These are phyloP conservation scores for Panicum hallii DNA, from an alignment of 202 grass and related monocot genomes.

Conservation along the genomic window DNA sequence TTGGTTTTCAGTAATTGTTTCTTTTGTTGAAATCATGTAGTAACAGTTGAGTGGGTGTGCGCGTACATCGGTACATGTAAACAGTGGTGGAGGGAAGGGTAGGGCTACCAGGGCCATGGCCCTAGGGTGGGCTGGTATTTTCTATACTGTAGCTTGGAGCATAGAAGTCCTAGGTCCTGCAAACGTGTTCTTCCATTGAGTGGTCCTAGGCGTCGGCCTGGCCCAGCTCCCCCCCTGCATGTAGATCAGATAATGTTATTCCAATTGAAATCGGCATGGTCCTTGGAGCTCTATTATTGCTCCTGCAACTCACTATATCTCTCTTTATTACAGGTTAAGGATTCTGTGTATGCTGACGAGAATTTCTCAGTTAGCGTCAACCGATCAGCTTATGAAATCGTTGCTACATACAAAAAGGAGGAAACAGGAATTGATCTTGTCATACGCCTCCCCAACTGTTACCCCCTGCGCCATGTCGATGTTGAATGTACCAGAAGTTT, in stretches of 20 bases:
- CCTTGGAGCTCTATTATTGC: background rate
- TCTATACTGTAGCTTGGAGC: background rate
- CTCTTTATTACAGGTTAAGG: conserved; percentile 68
- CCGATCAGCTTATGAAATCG: conserved; percentile 76
- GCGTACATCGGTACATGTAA: background rate
- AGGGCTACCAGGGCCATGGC: no score
- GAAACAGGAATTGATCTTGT: conserved; percentile 96
- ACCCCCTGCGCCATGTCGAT: conserved; percentile 86
- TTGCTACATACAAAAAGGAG: conserved; percentile 99
- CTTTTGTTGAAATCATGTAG: background rate
- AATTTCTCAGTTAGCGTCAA: conserved; percentile 92
- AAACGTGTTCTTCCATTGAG: no score
- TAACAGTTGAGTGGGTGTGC: background rate
- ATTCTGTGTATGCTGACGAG: conserved; percentile 69
- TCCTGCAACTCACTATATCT: background rate
- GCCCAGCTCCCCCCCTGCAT: no score
- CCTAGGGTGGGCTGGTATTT: no score
- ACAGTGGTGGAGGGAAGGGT: no score
- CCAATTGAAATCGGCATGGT: background rate
- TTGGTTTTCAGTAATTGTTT: background rate
- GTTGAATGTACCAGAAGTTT: conserved; percentile 90
- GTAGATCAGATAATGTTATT: conserved; percentile 20
- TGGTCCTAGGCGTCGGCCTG: no score
- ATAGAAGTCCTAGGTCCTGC: no score
- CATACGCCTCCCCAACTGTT: conserved; percentile 79